Evolutionary conservation across 2,329 filamentous ascomycete genomes (phyloP), one percentile per base, ranked within the genome.

Genomic region (Clarireedia homoeocarpa): DNA sequence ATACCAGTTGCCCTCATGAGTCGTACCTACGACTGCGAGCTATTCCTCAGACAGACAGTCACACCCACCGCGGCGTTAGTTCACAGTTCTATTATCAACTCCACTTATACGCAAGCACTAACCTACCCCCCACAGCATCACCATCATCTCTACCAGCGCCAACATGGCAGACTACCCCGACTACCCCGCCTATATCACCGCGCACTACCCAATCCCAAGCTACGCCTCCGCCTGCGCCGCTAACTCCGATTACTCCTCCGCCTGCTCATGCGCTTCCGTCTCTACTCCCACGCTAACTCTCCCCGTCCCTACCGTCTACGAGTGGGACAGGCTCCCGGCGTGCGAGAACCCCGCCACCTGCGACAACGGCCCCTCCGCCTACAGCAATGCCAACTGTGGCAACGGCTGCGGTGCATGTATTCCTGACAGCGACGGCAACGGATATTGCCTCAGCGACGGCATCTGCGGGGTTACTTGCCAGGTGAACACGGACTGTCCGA

Each of bases 21-120:
- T 38, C 49, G 55, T 30, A 53, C 55, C 26, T n/a, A 20, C 6
- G 55, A 57, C 48, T 57, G 55, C 27, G 44, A 26, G 9, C 10
- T 26, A 1, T 53, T 48, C 9, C 14, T 57, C 6, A 34, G 34
- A 10, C 24, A 27, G 17, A 53, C 50, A 12, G n/a, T 53, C 24
- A 57, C 55, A 6, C 55, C 55, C 4, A 44, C 20, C 44, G 36
- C 55, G n/a, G 40, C 44, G 55, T 57, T 40, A 24, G 55, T 56
- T 9, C 12, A 4, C 30, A 34, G 5, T 34, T 34, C 30, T 12
- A 34, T 34, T 12, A 12, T 34, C 10, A 12, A 12, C 10, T 20
- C 9, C 30, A 34, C 10, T 12, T 12, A 34, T 34, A 14, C 12
- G 30, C 30, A 34, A 34, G 10, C 30, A 34, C 30, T 34, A 34